Conservation (phyloP, 306 rosid genomes). For the Dryas octopetala region DNA sequence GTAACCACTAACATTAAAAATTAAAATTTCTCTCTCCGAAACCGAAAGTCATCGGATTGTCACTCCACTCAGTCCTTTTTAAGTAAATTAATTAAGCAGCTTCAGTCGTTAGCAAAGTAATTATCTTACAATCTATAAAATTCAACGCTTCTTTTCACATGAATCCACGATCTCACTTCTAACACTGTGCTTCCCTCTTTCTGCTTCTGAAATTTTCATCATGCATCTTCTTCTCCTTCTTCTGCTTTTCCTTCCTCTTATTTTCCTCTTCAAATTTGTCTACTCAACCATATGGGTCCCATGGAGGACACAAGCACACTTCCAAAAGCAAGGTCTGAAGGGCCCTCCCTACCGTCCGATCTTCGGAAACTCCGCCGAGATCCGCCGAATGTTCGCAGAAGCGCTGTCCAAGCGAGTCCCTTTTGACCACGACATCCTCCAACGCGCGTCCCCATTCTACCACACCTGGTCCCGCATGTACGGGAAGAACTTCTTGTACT, state of each 20-base stretch:
- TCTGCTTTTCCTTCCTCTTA: conserved; percentile 1
- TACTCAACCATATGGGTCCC: conserved; percentile 54
- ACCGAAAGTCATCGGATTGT: too few relatives aligned
- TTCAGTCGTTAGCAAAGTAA: too few relatives aligned
- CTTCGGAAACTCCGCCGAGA: conserved; percentile 53
- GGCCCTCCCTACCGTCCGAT: conserved; percentile 75
- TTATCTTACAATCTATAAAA: too few relatives aligned
- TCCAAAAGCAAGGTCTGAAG: conserved; percentile 51
- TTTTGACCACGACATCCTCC: conserved; percentile 49
- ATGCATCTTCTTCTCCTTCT: conserved; percentile 27
- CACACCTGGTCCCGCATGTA: conserved; percentile 54
- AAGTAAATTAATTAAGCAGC: too few relatives aligned
- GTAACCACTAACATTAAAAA: too few relatives aligned
- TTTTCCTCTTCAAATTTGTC: conserved; percentile 31
- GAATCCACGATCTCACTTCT: neutral
- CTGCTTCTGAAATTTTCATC: neutral
- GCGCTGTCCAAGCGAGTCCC: conserved; percentile 34
- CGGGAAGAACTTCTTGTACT: conserved; percentile 61
- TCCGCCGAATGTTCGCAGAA: conserved; percentile 43
- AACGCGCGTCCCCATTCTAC: conserved; percentile 54
- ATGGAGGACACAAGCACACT: conserved; percentile 43
- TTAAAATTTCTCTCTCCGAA: too few relatives aligned
- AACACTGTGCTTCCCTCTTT: neutral
- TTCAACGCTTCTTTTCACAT: too few relatives aligned
- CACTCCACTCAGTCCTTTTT: too few relatives aligned